phyloP scores from a whole-genome alignment of 1,139 yeast species.

The Candida pseudoviswanathii region DNA sequence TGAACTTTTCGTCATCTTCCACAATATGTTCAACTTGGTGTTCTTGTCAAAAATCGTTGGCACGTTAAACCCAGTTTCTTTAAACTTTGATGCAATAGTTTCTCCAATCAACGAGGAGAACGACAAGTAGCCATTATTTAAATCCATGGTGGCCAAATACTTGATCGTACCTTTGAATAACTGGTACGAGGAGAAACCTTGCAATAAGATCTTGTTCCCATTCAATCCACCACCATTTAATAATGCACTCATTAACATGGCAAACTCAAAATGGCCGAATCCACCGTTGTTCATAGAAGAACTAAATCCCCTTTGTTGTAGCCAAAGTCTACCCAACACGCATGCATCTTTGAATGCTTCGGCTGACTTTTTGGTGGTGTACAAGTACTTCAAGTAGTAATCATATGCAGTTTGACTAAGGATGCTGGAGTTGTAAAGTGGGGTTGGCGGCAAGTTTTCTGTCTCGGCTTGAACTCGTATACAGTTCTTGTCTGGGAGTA shows the following conservation, averaged over 20 bases:
- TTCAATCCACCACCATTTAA: conserved; percentile 81
- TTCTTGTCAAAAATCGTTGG: conserved; percentile 80
- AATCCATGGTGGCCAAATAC: conserved; percentile 77
- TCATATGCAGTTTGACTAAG: conserved; percentile 69
- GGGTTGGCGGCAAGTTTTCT: conserved; percentile 70
- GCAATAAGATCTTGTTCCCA: conserved; percentile 74
- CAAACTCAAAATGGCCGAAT: conserved; percentile 91
- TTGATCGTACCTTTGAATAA: conserved; percentile 84
- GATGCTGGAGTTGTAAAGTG: conserved; percentile 80
- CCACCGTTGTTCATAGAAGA: conserved; percentile 71
- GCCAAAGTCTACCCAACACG: conserved; percentile 85
- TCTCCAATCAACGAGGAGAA: conserved; percentile 63
- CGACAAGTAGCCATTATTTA: conserved; percentile 65
- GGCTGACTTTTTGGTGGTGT: conserved; percentile 73
- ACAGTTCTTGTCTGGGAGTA: conserved; percentile 77
- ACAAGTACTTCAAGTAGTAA: conserved; percentile 71
- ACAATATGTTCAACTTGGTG: conserved; percentile 72
- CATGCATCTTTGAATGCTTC: conserved; percentile 91
- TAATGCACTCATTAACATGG: conserved; percentile 76
- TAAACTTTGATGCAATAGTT: conserved; percentile 47
- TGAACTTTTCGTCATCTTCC: conserved; percentile 77
- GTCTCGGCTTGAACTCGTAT: conserved; percentile 64
- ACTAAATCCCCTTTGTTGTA: conserved; percentile 79
- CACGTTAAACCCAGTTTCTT: conserved; percentile 62
- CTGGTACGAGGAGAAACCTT: conserved; percentile 92